A percentile compares a stretch with the other conserved stretches of the same genome.
Conservation (phyloP, 1,139 yeast genomes). For the Saccharomycopsis hybrid region DNA sequence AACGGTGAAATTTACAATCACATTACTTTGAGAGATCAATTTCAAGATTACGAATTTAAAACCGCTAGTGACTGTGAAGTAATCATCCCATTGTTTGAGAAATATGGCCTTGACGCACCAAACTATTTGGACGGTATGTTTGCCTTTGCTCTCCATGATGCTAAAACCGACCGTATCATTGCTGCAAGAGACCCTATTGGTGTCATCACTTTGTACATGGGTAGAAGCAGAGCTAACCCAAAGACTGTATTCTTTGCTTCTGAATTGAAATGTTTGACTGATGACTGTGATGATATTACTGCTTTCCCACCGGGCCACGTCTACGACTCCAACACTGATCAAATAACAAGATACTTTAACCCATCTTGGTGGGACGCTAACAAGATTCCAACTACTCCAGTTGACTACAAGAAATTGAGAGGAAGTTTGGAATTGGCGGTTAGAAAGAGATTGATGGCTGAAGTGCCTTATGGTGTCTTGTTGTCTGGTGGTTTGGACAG, state of each 20-base stretch:
- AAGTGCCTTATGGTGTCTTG: slow-evolving; percentile 96
- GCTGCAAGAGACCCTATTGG: slow-evolving; percentile 99
- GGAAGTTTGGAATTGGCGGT: slow-evolving; percentile 87
- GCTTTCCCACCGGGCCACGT: slow-evolving; percentile 99
- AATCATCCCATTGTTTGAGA: slow-evolving; percentile 83
- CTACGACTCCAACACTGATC: slow-evolving; percentile 85
- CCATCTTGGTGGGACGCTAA: slow-evolving; percentile 93
- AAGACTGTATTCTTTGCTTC: slow-evolving; percentile 83
- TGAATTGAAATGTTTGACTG: slow-evolving; percentile 87
- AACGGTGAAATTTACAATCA: slow-evolving; percentile 99
- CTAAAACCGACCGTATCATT: slow-evolving; percentile 72
- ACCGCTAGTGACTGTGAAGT: slow-evolving; percentile 96
- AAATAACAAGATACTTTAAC: slow-evolving; percentile 76
- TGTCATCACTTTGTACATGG: slow-evolving; percentile 93
- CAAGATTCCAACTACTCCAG: slow-evolving; percentile 65
- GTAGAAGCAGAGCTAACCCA: slow-evolving; percentile 66
- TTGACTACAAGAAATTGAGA: slow-evolving; percentile 67
- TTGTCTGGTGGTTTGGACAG: slow-evolving; percentile 97
- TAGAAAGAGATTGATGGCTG: slow-evolving; percentile 98
- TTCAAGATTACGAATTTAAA: slow-evolving; percentile 66
- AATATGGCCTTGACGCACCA: slow-evolving; percentile 87
- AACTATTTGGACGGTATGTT: slow-evolving; percentile 96
- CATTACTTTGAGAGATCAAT: slow-evolving; percentile 74
- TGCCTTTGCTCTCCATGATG: slow-evolving; percentile 89
- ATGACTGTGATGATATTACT: slow-evolving; percentile 84